A percentile compares a stretch with the other conserved stretches of the same genome.
phyloP scores from a whole-genome alignment of 2,329 filamentous ascomycete species.

The Sporothrix protearum region DNA sequence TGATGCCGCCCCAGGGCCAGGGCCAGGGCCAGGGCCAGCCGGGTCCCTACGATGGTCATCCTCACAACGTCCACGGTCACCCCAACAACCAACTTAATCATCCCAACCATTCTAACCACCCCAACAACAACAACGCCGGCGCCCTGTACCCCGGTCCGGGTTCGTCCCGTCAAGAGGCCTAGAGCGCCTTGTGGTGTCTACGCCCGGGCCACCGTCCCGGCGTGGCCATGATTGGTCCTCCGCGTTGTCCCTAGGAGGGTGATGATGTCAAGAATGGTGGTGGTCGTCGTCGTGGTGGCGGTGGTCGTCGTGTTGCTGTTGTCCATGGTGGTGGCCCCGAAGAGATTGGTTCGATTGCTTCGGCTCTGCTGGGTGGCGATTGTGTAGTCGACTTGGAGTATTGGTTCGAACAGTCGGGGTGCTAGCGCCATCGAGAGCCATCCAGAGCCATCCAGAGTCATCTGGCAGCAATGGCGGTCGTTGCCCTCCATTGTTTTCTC shows the following conservation, averaged over 20 bases:
- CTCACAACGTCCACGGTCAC: background rate
- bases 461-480: no score
- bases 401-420: background rate
- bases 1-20: background rate
- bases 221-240: background rate
- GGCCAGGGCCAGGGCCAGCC: background rate
- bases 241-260: background rate
- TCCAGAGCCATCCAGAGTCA: background rate
- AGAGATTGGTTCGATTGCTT: background rate
- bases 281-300: no score
- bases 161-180: constrained; percentile 6
- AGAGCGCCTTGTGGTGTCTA: constrained; percentile 10
- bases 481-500: background rate
- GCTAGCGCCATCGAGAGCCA: background rate
- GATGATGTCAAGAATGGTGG: background rate
- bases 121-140: background rate
- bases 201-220: constrained; percentile 1
- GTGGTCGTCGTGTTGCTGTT: no score
- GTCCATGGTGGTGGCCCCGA: background rate
- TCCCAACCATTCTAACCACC: no score
- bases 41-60: background rate
- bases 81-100: no score
- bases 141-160: background rate
- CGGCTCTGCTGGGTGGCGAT: no score
- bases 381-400: background rate